Percentiles rank a stretch among this genome's conserved stretches.
Conservation (phyloP, 1,284 basidiomycete species). For the Irpex sp. region DNA sequence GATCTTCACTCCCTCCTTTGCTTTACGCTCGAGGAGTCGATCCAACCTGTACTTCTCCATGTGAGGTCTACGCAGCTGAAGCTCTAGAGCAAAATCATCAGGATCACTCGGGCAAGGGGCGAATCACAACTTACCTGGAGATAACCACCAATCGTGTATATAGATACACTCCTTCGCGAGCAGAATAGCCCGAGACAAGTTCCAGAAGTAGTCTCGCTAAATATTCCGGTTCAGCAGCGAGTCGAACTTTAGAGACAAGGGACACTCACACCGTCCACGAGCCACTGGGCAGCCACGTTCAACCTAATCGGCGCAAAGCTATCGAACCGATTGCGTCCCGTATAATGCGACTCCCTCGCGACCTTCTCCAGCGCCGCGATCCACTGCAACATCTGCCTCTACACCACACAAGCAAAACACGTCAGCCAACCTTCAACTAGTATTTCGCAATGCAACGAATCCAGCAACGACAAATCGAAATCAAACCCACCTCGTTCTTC, state of each 20-base stretch:
- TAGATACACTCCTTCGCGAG: conserved; percentile 89
- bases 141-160: conserved; percentile 97
- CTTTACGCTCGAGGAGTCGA: conserved; percentile 86
- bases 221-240: not conserved
- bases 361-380: conserved; percentile 89
- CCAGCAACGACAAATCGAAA: not conserved
- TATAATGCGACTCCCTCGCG: conserved; percentile 77
- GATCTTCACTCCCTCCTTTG: conserved; percentile 94
- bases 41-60: conserved; percentile 91
- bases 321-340: conserved; percentile 82
- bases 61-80: conserved; percentile 80
- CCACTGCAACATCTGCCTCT: conserved; percentile 98
- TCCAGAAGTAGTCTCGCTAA: conserved; percentile 97
- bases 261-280: conserved; percentile 88
- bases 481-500: conserved; percentile 68
- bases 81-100: conserved; percentile 46
- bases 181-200: conserved; percentile 89
- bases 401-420: not conserved
- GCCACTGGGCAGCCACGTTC: conserved; percentile 96
- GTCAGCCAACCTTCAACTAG: not conserved
- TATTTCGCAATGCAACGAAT: too few species aligned
- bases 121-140: conserved; percentile 53
- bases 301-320: conserved; percentile 93
- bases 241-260: too few species aligned
- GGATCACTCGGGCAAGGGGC: not conserved